phyloP scores from a whole-genome alignment of 192 early-diverging fungal genomes.

The Rhizophagus prolifer region DNA sequence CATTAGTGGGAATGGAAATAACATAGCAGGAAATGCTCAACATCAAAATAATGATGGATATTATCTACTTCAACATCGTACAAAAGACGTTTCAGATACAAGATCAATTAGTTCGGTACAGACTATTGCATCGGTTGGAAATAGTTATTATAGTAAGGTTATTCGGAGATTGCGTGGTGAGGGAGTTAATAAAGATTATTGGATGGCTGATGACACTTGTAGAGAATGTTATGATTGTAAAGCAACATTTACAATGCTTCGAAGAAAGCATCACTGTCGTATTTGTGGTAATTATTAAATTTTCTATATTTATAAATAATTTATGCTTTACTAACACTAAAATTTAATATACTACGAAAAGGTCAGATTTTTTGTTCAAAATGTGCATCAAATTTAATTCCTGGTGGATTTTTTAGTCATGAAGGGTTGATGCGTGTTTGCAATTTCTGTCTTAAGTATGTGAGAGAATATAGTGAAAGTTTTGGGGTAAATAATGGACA shows the following conservation, averaged over 20 bases:
- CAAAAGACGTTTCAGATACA: constrained; percentile 40
- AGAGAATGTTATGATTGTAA: constrained; percentile 86
- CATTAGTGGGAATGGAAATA: background rate
- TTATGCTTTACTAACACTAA: background rate
- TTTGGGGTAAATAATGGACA: constrained; percentile 34
- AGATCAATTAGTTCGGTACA: constrained; percentile 42
- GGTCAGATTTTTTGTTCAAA: constrained; percentile 75
- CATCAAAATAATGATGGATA: constrained; percentile 8
- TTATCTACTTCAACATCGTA: background rate
- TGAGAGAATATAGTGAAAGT: constrained; percentile 53
- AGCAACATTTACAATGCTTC: constrained; percentile 63
- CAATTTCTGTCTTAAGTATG: constrained; percentile 56
- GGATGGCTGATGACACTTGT: constrained; percentile 83
- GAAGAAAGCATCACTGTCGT: constrained; percentile 78
- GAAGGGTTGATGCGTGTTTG: constrained; percentile 71
- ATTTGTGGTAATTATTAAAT: constrained; percentile 63
- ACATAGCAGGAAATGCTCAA: background rate
- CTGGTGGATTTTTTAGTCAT: constrained; percentile 66
- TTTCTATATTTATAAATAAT: constrained; percentile 1
- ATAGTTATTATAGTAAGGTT: constrained; percentile 50
- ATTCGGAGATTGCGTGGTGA: constrained; percentile 55
- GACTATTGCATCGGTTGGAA: constrained; percentile 43
- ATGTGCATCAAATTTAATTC: constrained; percentile 70
- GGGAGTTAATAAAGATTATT: constrained; percentile 61
- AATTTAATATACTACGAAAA: constrained; percentile 27